Base-by-base conservation (phyloP, 805 yeast genomes). In the Suhomyces faveliae region DNA sequence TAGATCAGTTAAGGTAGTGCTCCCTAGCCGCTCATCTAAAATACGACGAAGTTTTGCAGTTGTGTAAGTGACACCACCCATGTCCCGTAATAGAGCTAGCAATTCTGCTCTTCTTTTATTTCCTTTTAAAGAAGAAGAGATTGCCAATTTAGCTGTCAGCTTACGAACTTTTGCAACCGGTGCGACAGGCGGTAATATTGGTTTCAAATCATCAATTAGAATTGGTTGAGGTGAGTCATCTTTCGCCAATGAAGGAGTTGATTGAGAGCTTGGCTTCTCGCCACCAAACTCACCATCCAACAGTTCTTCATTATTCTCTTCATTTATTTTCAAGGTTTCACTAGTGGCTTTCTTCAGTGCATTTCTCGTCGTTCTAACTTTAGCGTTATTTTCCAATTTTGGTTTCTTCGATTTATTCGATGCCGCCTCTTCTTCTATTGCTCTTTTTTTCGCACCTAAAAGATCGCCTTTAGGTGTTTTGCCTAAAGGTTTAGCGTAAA, bases 41-140 rank as follows among this genome's bases (percentile, higher is more conserved):
- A 48, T 43, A 12, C 74, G 57, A 35, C 70, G 55, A n/a, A 73
- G 56, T 9, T 54, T 54, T 5, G 68, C 66, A 8, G 68, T 63
- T 8, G 73, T 68, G 48, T 55, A 65, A 0, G 64, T 57, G 1
- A 68, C 75, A 6, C 77, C 77, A 3, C 76, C 76, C n/a, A 57
- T 52, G 20, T 61, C 65, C 30, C 59, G 63, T 2, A 73, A 62
- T 0, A 70, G 55, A 7, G 59, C 59, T 5, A 71, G 13, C 20
- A 72, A 50, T 10, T 55, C 64, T 3, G 54, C 48, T 40, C 74
- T 52, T 45, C 77, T 57, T 46, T 54, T 62, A 10, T 50, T 51
- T 0, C 70, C 64, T 43, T 68, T 71, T 22, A 67, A 45, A 1
- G 70, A 63, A n/a, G 50, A 23, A 9, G 46, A 12, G 13, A 22